A percentile compares a stretch with the other conserved stretches of the same genome.
These are phyloP conservation scores for Plantago elongata DNA, from an alignment of 257 asterid species.

Conservation along the genomic window DNA sequence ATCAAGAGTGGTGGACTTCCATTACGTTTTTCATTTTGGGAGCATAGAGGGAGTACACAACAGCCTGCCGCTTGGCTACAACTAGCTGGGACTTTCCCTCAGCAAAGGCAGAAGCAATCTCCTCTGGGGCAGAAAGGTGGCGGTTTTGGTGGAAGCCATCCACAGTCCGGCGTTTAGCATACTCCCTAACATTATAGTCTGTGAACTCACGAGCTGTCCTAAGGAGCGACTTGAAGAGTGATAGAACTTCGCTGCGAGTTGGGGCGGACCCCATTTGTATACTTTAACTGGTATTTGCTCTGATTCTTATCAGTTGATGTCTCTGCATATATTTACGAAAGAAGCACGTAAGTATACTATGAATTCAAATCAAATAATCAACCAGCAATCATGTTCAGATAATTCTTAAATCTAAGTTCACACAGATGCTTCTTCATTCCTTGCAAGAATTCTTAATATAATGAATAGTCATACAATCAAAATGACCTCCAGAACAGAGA, in stretches of 20 bases:
- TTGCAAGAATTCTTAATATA: background rate
- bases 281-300: background rate
- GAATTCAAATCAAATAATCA: background rate
- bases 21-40: conserved; percentile 68
- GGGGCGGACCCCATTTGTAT: conserved; percentile 46
- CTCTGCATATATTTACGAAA: background rate
- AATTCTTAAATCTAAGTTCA: background rate
- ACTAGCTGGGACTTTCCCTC: conserved; percentile 81
- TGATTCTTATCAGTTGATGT: background rate
- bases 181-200: conserved; percentile 87
- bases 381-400: background rate
- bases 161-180: conserved; percentile 72
- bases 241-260: conserved; percentile 56
- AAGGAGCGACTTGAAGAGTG: conserved; percentile 68
- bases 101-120: conserved; percentile 52
- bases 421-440: background rate
- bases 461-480: background rate
- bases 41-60: conserved; percentile 70
- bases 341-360: background rate
- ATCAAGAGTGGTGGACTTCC: conserved; percentile 49
- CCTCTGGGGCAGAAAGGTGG: conserved; percentile 42
- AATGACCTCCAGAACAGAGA: too few relatives aligned
- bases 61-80: conserved; percentile 76
- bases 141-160: conserved; percentile 77
- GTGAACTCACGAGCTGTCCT: conserved; percentile 66